Conservation (phyloP, 495 filamentous ascomycete genomes). For the Podospora pseudopauciseta region DNA sequence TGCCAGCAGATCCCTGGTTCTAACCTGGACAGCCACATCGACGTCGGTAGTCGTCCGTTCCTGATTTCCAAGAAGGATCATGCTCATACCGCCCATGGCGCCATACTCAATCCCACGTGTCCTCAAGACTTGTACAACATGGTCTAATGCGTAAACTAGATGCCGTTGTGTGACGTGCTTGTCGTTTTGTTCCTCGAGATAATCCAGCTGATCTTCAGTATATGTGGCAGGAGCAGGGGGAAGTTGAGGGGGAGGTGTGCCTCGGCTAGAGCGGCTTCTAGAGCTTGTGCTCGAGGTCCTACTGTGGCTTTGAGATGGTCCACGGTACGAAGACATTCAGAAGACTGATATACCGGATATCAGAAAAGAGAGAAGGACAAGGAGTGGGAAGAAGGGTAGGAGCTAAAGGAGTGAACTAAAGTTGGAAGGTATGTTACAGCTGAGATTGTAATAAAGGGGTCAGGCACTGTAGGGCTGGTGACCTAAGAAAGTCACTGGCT, state of each 20-base stretch:
- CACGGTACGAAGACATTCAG: too few species aligned
- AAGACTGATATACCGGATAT: too few species aligned
- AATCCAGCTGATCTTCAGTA: not conserved
- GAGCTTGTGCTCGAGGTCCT: too few species aligned
- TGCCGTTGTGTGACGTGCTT: not conserved
- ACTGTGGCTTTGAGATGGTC: too few species aligned
- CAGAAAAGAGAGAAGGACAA: too few species aligned
- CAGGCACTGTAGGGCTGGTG: too few species aligned
- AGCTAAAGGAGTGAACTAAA: too few species aligned
- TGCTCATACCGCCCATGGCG: constrained; percentile 1
- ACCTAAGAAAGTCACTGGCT: too few species aligned
- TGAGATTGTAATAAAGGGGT: too few species aligned
- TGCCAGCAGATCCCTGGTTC: not conserved
- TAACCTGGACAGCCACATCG: not conserved
- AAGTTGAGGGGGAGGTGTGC: not conserved
- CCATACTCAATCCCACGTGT: not conserved
- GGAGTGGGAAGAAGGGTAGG: too few species aligned
- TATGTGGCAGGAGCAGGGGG: not conserved
- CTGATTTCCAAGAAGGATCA: constrained; percentile 2
- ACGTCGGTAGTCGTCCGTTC: not conserved
- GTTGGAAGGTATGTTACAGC: too few species aligned
- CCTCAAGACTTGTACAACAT: not conserved
- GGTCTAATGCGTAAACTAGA: not conserved
- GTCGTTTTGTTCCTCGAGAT: not conserved
- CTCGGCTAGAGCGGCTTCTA: too few species aligned